These are phyloP conservation scores for Sclerotiophoma versabilis DNA, from an alignment of 2,329 filamentous ascomycete species.

Conservation along the genomic window DNA sequence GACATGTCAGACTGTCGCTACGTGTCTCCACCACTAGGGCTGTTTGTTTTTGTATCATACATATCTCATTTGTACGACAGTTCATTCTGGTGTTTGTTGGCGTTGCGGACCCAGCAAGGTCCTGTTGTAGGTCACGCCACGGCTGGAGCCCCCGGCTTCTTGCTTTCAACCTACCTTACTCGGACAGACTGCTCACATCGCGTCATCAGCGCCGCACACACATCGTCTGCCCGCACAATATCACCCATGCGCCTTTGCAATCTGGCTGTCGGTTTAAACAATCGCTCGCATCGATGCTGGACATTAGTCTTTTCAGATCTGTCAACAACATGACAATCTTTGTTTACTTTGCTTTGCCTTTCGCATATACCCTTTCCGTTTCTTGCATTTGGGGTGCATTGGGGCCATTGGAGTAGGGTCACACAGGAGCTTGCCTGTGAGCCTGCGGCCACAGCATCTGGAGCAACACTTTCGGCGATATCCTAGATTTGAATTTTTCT, in stretches of 20 bases:
- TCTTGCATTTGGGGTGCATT: conserved; percentile 23
- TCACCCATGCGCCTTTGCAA: conserved; percentile 2
- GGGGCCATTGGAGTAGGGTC: conserved; percentile 22
- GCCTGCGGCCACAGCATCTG: conserved; percentile 28
- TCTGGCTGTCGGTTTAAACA: not conserved
- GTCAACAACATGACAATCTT: conserved; percentile 17
- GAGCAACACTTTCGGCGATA: conserved; percentile 36
- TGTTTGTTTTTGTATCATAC: conserved; percentile 26
- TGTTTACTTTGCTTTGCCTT: conserved; percentile 19
- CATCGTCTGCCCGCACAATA: conserved; percentile 7
- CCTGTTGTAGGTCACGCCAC: conserved; percentile 12
- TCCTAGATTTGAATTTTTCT: conserved; percentile 39
- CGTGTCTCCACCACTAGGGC: conserved; percentile 25
- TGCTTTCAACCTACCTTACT: conserved; percentile 15
- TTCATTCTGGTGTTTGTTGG: conserved; percentile 21
- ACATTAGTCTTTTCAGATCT: conserved; percentile 18
- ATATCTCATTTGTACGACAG: conserved; percentile 30
- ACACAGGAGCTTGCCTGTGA: conserved; percentile 12
- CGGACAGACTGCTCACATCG: conserved; percentile 17
- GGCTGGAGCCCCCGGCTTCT: conserved; percentile 18
- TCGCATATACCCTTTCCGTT: conserved; percentile 38
- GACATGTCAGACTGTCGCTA: conserved; percentile 12
- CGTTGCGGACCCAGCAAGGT: conserved; percentile 17
- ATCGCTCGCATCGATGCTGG: conserved; percentile 8
- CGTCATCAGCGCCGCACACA: conserved; percentile 12